Conservation (phyloP, 805 yeast genomes). For the Nakazawaea ernobii region DNA sequence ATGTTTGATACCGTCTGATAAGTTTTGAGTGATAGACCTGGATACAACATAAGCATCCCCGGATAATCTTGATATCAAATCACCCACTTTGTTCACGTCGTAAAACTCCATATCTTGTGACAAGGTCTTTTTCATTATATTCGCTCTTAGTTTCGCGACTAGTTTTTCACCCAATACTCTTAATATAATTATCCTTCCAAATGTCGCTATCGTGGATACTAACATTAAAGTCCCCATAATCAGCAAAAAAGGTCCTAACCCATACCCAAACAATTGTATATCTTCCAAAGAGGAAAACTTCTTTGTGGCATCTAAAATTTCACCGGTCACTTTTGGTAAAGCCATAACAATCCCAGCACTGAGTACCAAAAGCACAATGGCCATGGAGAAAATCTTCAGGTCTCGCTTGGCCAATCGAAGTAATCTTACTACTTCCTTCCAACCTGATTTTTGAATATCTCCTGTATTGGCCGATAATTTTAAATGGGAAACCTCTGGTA, state of each 20-base stretch:
- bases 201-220: conserved; percentile 73
- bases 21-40: conserved; percentile 78
- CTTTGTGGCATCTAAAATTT: conserved; percentile 44
- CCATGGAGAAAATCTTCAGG: conserved; percentile 34
- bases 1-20: conserved; percentile 87
- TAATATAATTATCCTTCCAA: conserved; percentile 69
- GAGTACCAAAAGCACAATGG: conserved; percentile 36
- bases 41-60: conserved; percentile 89
- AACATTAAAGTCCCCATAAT: conserved; percentile 58
- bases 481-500: conserved; percentile 19
- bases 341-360: conserved; percentile 48
- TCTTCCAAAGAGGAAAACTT: conserved; percentile 21
- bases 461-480: conserved; percentile 15
- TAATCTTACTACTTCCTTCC: conserved; percentile 33
- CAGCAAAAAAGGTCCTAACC: conserved; percentile 53
- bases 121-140: conserved; percentile 69
- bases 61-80: conserved; percentile 78
- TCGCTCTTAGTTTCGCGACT: conserved; percentile 77
- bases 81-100: conserved; percentile 90
- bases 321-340: conserved; percentile 51
- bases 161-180: conserved; percentile 81
- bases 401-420: conserved; percentile 39
- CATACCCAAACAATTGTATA: conserved; percentile 47
- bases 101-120: conserved; percentile 87
- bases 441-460: conserved; percentile 28